Percentiles rank a stretch among this genome's conserved stretches.
Evolutionary conservation across 1,284 basidiomycete species (phyloP).

Genomic region (Heliocybe sulcata): DNA sequence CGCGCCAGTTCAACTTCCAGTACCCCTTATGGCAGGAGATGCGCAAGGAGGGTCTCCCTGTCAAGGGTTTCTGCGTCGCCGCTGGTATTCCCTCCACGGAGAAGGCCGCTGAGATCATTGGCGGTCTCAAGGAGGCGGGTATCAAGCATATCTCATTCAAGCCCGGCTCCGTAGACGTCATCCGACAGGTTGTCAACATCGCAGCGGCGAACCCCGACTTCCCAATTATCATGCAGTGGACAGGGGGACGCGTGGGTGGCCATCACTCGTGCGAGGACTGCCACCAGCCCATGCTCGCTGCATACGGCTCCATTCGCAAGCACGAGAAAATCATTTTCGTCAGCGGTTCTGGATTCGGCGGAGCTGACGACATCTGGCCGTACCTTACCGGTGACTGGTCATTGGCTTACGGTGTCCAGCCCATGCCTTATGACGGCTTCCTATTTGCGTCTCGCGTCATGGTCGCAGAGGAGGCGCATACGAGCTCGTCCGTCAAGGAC

Average conservation of each 20-base stretch:
- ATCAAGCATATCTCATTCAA: constrained; percentile 97
- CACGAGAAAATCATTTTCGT: constrained; percentile 87
- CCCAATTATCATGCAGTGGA: constrained; percentile 99
- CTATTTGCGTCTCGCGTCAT: constrained; percentile 95
- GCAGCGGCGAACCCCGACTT: constrained; percentile 92
- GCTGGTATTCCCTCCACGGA: constrained; percentile 92
- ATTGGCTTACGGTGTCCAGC: constrained; percentile 76
- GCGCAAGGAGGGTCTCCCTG: constrained; percentile 89
- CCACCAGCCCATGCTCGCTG: constrained; percentile 91
- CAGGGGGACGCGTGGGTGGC: constrained; percentile 97
- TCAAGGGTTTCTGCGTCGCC: constrained; percentile 97
- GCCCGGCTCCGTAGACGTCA: constrained; percentile 95
- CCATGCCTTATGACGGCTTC: constrained; percentile 99
- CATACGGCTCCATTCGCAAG: constrained; percentile 87
- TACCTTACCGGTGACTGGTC: constrained; percentile 98
- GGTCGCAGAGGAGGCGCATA: constrained; percentile 98
- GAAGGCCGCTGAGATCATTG: constrained; percentile 91
- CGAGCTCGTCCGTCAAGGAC: constrained; percentile 90
- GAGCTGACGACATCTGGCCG: constrained; percentile 93
- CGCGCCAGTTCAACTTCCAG: constrained; percentile 95
- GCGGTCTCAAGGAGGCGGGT: constrained; percentile 68
- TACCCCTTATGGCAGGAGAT: constrained; percentile 97
- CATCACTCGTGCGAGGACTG: constrained; percentile 99
- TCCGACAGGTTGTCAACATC: constrained; percentile 95
- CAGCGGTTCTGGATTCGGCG: constrained; percentile 96